A percentile compares a stretch with the other conserved stretches of the same genome.
Evolutionary conservation across 768 basidiomycete genomes (phyloP).

Genomic region (Solioccasus polychromus): DNA sequence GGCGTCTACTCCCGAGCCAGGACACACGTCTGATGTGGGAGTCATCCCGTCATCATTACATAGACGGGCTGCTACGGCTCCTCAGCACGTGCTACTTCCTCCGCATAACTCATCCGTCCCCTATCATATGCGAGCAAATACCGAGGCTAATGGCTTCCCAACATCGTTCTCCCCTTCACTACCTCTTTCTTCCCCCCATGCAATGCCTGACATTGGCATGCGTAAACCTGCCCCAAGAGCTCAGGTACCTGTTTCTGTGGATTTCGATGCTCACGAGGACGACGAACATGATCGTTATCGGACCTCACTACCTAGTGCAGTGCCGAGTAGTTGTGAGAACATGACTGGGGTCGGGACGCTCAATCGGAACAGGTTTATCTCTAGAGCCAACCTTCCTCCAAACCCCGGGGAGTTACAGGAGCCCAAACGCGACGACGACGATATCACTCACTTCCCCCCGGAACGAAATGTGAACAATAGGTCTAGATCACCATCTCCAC

Average conservation of each 20-base stretch:
- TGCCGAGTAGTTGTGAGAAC: slow-evolving; percentile 50
- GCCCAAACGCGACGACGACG: slow-evolving; percentile 17
- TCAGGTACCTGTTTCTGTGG: slow-evolving; percentile 59
- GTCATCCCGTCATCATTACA: slow-evolving; percentile 29
- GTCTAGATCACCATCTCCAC: slow-evolving; percentile 27
- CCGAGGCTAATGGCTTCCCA: slow-evolving; percentile 29
- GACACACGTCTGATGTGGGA: slow-evolving; percentile 20
- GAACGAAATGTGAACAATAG: slow-evolving; percentile 14
- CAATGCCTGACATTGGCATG: slow-evolving; percentile 37
- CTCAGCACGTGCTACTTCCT: slow-evolving; percentile 26
- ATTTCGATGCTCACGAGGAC: slow-evolving; percentile 36
- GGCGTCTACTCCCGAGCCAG: slow-evolving; percentile 30
- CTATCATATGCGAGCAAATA: slow-evolving; percentile 35
- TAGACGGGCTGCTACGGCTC: slow-evolving; percentile 28
- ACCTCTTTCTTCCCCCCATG: slow-evolving; percentile 21
- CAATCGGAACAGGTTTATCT: slow-evolving; percentile 24
- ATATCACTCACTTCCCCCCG: slow-evolving; percentile 10
- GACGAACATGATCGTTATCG: slow-evolving; percentile 36
- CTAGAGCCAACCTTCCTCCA: slow-evolving; percentile 16
- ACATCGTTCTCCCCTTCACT: slow-evolving; percentile 15
- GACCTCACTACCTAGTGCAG: slow-evolving; percentile 50
- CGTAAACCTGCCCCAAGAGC: slow-evolving; percentile 65
- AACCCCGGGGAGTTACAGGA: slow-evolving; percentile 10
- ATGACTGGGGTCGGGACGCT: slow-evolving; percentile 65
- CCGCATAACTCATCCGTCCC: slow-evolving; percentile 13